A percentile compares a stretch with the other conserved stretches of the same genome.
These are phyloP conservation scores for Penicillium pancosmium DNA, from an alignment of 495 filamentous ascomycete genomes.

Conservation along the genomic window DNA sequence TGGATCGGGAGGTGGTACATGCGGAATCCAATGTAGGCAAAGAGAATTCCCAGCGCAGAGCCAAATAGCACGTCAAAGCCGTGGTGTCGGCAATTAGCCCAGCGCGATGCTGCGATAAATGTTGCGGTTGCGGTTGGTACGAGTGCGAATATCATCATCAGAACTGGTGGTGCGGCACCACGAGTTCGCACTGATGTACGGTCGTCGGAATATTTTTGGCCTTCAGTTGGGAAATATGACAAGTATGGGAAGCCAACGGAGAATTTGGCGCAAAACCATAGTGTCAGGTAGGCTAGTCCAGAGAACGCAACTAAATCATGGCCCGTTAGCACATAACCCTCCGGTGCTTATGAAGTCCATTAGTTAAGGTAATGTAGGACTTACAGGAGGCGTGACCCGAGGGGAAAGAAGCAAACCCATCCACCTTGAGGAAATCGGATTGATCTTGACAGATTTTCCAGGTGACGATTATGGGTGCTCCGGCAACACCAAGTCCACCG, in stretches of 20 bases:
- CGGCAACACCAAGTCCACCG: constrained; percentile 52
- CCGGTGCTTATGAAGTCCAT: not conserved
- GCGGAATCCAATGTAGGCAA: constrained; percentile 59
- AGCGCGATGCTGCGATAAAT: constrained; percentile 65
- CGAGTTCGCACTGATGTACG: constrained; percentile 42
- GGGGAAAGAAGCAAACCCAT: constrained; percentile 70
- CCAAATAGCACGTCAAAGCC: constrained; percentile 68
- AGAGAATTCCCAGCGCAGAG: constrained; percentile 55
- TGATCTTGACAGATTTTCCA: constrained; percentile 56
- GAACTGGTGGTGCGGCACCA: constrained; percentile 62
- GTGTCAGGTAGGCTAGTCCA: constrained; percentile 62
- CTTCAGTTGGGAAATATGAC: constrained; percentile 37
- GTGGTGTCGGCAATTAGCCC: constrained; percentile 64
- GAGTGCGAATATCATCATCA: constrained; percentile 58
- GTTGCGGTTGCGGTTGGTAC: constrained; percentile 59
- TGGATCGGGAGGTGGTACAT: constrained; percentile 72
- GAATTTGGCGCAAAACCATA: constrained; percentile 68
- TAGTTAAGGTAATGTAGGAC: not conserved
- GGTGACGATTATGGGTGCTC: constrained; percentile 52
- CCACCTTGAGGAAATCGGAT: constrained; percentile 41
- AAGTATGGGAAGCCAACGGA: constrained; percentile 65
- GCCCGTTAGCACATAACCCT: not conserved
- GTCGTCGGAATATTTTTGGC: constrained; percentile 26
- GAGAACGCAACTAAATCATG: constrained; percentile 57
- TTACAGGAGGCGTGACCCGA: constrained; percentile 70